A percentile compares a stretch with the other conserved stretches of the same genome.
These are phyloP conservation scores for Linderina pennispora DNA, from an alignment of 192 early-diverging fungal species.

Conservation along the genomic window DNA sequence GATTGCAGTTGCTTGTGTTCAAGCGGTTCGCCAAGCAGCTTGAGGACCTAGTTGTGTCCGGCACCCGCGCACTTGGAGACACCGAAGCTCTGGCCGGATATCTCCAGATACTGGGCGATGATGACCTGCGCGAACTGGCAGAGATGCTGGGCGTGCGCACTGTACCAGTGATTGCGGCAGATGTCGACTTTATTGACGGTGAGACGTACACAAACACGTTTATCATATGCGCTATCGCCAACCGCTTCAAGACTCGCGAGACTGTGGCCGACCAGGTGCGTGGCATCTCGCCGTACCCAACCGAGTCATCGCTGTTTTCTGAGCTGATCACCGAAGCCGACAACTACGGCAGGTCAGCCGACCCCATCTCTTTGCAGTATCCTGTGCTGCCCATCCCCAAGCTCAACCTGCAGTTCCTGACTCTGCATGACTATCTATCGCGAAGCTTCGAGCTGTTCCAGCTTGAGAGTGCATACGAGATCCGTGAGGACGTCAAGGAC, in stretches of 20 bases:
- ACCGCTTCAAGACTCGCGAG: constrained; percentile 6
- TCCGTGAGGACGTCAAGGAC: constrained; percentile 87
- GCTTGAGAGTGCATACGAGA: constrained; percentile 75
- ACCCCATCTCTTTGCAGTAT: constrained; percentile 2
- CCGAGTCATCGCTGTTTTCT: constrained; percentile 61
- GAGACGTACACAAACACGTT: constrained; percentile 37
- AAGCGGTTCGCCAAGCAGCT: constrained; percentile 58
- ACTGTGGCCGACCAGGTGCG: constrained; percentile 10
- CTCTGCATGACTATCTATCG: constrained; percentile 83
- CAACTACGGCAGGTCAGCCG: constrained; percentile 30
- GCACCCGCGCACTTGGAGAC: constrained; percentile 59
- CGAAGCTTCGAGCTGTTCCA: constrained; percentile 81
- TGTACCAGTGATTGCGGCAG: neutral
- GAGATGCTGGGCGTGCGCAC: constrained; percentile 59
- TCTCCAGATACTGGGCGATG: constrained; percentile 47
- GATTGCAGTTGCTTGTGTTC: constrained; percentile 75
- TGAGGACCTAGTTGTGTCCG: constrained; percentile 67
- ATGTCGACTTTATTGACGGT: neutral
- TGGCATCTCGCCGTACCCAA: constrained; percentile 16
- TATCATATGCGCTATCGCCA: constrained; percentile 44
- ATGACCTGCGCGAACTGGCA: constrained; percentile 55
- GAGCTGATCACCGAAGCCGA: constrained; percentile 62
- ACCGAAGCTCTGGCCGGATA: constrained; percentile 43
- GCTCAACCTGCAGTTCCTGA: constrained; percentile 90
- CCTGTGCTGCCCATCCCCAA: constrained; percentile 66